Conservation (phyloP, 345 rosid species). For the Viola odorata region DNA sequence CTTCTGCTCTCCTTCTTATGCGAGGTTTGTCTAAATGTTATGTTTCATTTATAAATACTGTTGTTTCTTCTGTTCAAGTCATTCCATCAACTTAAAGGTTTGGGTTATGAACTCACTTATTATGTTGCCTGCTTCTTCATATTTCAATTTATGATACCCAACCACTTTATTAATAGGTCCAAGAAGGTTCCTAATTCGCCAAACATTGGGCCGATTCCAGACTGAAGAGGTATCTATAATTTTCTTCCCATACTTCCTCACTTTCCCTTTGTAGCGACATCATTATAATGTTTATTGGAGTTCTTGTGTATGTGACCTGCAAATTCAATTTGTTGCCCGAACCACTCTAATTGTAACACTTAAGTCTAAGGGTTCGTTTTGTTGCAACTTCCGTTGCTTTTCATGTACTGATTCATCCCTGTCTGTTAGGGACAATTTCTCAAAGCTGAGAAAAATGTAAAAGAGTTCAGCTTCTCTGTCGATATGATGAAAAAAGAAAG, state of each 20-base stretch:
- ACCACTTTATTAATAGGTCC: slow-evolving; percentile 50
- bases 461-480: slow-evolving; percentile 65
- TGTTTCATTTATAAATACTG: not conserved
- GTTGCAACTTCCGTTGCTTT: too few species aligned
- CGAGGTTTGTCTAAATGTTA: slow-evolving; percentile 38
- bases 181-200: slow-evolving; percentile 69
- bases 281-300: too few species aligned
- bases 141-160: not conserved
- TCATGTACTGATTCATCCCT: too few species aligned
- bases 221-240: slow-evolving; percentile 76
- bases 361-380: too few species aligned
- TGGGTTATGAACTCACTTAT: not conserved
- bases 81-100: not conserved
- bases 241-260: not conserved
- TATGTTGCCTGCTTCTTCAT: slow-evolving; percentile 6
- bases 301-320: too few species aligned
- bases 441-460: slow-evolving; percentile 74
- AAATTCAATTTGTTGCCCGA: too few species aligned
- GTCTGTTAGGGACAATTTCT: slow-evolving; percentile 52
- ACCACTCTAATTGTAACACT: too few species aligned
- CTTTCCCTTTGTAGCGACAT: too few species aligned
- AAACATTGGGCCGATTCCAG: slow-evolving; percentile 70
- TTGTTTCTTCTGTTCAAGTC: not conserved
- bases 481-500: slow-evolving; percentile 85
- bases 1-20: slow-evolving; percentile 65